These are phyloP conservation scores for Alternaria metachromatica DNA, from an alignment of 2,329 filamentous ascomycete species.

Conservation along the genomic window DNA sequence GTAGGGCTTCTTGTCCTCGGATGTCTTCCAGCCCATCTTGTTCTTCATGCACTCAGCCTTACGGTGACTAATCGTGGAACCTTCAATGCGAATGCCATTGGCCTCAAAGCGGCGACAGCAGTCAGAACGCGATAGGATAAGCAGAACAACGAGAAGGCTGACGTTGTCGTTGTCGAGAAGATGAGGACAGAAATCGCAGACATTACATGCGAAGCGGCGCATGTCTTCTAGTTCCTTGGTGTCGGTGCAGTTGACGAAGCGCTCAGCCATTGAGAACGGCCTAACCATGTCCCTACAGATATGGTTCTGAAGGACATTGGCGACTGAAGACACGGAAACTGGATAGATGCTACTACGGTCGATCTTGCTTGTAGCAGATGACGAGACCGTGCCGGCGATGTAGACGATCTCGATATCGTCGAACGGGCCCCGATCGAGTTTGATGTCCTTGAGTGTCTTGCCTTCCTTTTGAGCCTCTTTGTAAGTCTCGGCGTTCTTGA, in stretches of 20 bases:
- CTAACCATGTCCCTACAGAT: slow-evolving; percentile 46
- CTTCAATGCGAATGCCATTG: slow-evolving; percentile 48
- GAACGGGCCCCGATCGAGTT: slow-evolving; percentile 39
- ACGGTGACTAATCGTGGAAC: slow-evolving; percentile 48
- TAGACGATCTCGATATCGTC: slow-evolving; percentile 50
- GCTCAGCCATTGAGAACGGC: slow-evolving; percentile 43
- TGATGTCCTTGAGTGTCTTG: slow-evolving; percentile 28
- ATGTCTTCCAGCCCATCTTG: slow-evolving; percentile 43
- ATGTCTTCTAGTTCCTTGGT: slow-evolving; percentile 40
- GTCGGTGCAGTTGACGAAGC: slow-evolving; percentile 42
- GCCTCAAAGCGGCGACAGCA: slow-evolving; percentile 45
- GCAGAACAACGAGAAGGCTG: slow-evolving; percentile 44
- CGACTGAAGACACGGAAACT: slow-evolving; percentile 43
- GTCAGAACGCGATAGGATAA: slow-evolving; percentile 46
- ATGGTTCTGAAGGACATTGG: slow-evolving; percentile 41
- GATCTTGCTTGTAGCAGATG: slow-evolving; percentile 44
- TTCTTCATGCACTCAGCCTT: slow-evolving; percentile 49
- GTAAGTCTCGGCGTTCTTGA: slow-evolving; percentile 23
- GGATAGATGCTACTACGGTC: slow-evolving; percentile 45
- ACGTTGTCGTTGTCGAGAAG: slow-evolving; percentile 49
- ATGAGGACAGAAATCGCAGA: slow-evolving; percentile 48
- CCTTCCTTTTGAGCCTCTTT: slow-evolving; percentile 20
- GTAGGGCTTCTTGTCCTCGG: slow-evolving; percentile 45
- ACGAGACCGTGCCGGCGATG: slow-evolving; percentile 47
- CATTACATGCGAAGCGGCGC: slow-evolving; percentile 44